phyloP scores from a whole-genome alignment of 2,329 filamentous ascomycete genomes.

The Nothopassalora personata region DNA sequence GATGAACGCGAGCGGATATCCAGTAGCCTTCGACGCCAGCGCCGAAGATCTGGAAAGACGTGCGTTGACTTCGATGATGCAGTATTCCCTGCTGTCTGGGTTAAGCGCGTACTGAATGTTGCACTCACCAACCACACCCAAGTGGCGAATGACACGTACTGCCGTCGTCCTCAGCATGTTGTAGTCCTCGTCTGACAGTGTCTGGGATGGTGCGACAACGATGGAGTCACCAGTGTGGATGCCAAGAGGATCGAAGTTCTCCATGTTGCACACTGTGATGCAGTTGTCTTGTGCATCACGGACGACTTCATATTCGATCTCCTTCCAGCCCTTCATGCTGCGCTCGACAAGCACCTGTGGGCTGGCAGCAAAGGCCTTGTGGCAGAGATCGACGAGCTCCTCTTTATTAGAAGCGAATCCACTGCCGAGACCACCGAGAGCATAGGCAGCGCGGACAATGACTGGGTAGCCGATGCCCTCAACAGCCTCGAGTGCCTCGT shows the following conservation, averaged over 20 bases:
- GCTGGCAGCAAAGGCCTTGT: conserved; percentile 89
- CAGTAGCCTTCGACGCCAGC: conserved; percentile 92
- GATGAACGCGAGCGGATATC: conserved; percentile 92
- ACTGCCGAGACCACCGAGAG: conserved; percentile 87
- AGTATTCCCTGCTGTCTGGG: conserved; percentile 91
- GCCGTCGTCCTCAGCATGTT: conserved; percentile 98
- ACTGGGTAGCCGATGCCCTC: conserved; percentile 92
- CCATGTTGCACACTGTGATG: conserved; percentile 99
- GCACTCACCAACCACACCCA: conserved; percentile 96
- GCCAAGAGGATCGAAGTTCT: conserved; percentile 97
- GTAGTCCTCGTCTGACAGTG: conserved; percentile 94
- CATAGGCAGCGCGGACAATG: conserved; percentile 94
- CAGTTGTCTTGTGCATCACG: conserved; percentile 95
- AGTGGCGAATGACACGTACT: conserved; percentile 92
- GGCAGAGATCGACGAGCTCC: conserved; percentile 80
- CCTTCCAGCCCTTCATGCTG: conserved; percentile 99
- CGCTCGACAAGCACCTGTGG: conserved; percentile 95
- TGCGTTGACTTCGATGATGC: conserved; percentile 98
- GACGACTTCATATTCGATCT: conserved; percentile 98
- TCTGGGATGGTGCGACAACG: conserved; percentile 95
- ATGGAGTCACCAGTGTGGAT: conserved; percentile 98
- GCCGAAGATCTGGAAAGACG: conserved; percentile 92
- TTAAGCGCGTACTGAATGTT: conserved; percentile 99
- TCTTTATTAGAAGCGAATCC: conserved; percentile 87
- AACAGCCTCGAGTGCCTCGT: conserved; percentile 83